phyloP scores from a whole-genome alignment of 768 basidiomycete species.

The Mycena epipterygia region DNA sequence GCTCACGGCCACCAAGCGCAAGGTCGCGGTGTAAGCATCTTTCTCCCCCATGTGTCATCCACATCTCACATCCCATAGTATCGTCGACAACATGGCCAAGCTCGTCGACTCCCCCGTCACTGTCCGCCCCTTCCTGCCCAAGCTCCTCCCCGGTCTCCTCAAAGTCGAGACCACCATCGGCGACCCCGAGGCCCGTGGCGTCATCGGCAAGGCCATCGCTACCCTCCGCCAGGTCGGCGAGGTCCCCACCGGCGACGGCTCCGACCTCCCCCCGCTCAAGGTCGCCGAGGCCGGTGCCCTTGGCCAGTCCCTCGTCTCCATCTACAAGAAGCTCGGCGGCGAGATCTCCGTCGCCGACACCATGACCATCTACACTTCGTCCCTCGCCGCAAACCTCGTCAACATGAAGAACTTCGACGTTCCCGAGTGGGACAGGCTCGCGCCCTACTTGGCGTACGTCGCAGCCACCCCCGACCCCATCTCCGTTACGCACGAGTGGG shows the following conservation, averaged over 20 bases:
- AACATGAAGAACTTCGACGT: constrained; percentile 94
- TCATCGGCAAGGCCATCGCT: constrained; percentile 91
- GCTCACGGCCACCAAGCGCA: constrained; percentile 95
- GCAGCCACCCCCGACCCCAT: constrained; percentile 74
- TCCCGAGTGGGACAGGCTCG: constrained; percentile 87
- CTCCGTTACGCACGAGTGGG: constrained; percentile 85
- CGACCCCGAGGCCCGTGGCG: constrained; percentile 97
- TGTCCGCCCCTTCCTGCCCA: constrained; percentile 97
- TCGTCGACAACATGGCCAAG: constrained; percentile 98
- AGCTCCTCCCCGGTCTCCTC: constrained; percentile 93
- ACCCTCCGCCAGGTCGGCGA: constrained; percentile 97
- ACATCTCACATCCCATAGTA: constrained; percentile 60
- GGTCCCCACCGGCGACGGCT: constrained; percentile 91
- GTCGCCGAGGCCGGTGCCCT: constrained; percentile 78
- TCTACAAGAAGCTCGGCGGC: constrained; percentile 89
- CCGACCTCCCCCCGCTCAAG: constrained; percentile 90
- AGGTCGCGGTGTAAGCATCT: constrained; percentile 90
- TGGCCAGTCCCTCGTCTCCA: constrained; percentile 72
- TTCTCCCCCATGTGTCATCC: constrained; percentile 35
- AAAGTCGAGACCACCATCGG: constrained; percentile 96
- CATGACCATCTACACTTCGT: constrained; percentile 77
- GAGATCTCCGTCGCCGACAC: constrained; percentile 70
- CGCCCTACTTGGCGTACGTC: constrained; percentile 81
- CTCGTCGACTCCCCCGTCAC: constrained; percentile 95
- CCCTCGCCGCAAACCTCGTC: constrained; percentile 88